Evolutionary conservation across 2,329 filamentous ascomycete species (phyloP).

Genomic region (Xylaria polymorpha): DNA sequence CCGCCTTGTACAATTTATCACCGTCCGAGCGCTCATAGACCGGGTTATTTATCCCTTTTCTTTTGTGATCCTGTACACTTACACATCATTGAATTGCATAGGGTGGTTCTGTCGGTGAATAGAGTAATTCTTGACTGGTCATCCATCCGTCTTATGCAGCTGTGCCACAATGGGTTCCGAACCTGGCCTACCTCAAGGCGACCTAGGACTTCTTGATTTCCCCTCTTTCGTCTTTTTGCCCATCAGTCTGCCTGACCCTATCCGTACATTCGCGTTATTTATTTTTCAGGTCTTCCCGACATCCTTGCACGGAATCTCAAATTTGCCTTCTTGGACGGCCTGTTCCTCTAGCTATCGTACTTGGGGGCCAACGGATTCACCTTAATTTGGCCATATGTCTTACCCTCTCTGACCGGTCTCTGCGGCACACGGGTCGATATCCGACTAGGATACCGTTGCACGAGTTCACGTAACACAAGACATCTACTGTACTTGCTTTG

Average conservation of each 20-base stretch:
- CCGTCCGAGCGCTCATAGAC: slow-evolving; percentile 45
- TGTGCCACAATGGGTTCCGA: slow-evolving; percentile 30
- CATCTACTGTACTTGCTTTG: not conserved
- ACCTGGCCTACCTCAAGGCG: slow-evolving; percentile 19
- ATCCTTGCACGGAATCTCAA: slow-evolving; percentile 11
- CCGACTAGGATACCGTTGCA: slow-evolving; percentile 22
- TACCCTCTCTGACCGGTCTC: not conserved
- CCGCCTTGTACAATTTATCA: slow-evolving; percentile 45
- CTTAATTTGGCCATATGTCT: not conserved
- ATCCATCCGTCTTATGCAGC: slow-evolving; percentile 27
- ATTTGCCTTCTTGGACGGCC: not conserved
- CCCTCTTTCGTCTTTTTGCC: slow-evolving; percentile 26
- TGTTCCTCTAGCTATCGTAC: slow-evolving; percentile 12
- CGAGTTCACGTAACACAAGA: slow-evolving; percentile 18
- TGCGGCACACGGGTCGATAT: slow-evolving; percentile 18
- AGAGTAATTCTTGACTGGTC: slow-evolving; percentile 39
- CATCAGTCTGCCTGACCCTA: slow-evolving; percentile 25
- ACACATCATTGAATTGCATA: slow-evolving; percentile 46
- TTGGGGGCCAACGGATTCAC: slow-evolving; percentile 22
- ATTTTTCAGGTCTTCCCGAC: slow-evolving; percentile 5
- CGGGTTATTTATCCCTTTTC: slow-evolving; percentile 41
- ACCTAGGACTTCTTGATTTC: slow-evolving; percentile 29
- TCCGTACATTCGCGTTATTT: slow-evolving; percentile 11
- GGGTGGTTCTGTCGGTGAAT: slow-evolving; percentile 40
- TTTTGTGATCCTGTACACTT: slow-evolving; percentile 49